phyloP scores from a whole-genome alignment of 768 basidiomycete species.

The Lentinula sp. region DNA sequence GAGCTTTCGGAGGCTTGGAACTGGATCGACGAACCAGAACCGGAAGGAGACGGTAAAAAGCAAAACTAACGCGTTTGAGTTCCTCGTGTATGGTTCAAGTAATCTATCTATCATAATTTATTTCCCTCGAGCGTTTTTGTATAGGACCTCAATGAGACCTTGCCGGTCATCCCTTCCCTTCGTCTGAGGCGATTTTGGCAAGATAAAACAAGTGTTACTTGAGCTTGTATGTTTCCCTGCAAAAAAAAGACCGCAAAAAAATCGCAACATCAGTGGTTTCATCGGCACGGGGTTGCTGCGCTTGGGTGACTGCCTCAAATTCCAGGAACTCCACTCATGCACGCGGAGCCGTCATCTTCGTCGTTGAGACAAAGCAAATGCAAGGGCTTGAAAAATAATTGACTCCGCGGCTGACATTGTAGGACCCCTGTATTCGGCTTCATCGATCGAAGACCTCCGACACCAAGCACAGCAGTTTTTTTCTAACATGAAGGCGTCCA shows the following conservation, averaged over 20 bases:
- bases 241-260: too few relatives aligned
- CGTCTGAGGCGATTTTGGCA: too few relatives aligned
- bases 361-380: too few relatives aligned
- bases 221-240: too few relatives aligned
- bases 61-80: neutral
- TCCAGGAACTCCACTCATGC: too few relatives aligned
- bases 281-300: too few relatives aligned
- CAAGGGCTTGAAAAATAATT: neutral
- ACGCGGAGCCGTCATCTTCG: too few relatives aligned
- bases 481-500: neutral
- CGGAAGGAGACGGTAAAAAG: conserved; percentile 12
- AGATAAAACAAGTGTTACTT: too few relatives aligned
- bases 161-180: too few relatives aligned
- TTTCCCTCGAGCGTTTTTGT: neutral
- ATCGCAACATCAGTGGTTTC: too few relatives aligned
- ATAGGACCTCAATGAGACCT: too few relatives aligned
- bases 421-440: neutral
- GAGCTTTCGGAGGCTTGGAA: conserved; percentile 67
- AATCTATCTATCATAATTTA: neutral
- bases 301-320: too few relatives aligned
- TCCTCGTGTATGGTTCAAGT: neutral
- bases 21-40: conserved; percentile 57
- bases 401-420: neutral
- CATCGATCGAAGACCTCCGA: neutral
- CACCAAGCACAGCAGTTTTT: neutral